Percentiles rank a stretch among this genome's conserved stretches.
Evolutionary conservation across 495 filamentous ascomycete genomes (phyloP).

Genomic region (Extremus antarcticus): DNA sequence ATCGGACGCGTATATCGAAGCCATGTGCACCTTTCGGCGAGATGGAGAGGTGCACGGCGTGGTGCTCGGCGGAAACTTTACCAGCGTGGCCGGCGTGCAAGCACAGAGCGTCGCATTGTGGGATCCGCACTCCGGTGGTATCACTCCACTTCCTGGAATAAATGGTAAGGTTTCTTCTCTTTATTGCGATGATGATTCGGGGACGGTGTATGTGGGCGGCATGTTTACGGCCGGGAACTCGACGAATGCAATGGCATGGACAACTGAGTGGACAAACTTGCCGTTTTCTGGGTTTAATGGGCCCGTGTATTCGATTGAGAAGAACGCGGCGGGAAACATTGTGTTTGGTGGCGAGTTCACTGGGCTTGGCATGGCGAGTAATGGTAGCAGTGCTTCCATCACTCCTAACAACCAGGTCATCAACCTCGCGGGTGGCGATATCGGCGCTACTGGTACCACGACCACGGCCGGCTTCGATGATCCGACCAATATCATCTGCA

Average conservation of each 20-base stretch:
- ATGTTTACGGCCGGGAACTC: conserved; percentile 68
- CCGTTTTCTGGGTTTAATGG: conserved; percentile 93
- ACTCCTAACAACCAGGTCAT: conserved; percentile 59
- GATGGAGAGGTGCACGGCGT: conserved; percentile 61
- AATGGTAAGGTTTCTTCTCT: conserved; percentile 69
- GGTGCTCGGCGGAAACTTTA: conserved; percentile 90
- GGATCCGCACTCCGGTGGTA: conserved; percentile 51
- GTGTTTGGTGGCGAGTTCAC: conserved; percentile 90
- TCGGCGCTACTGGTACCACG: conserved; percentile 54
- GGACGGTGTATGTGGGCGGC: conserved; percentile 84
- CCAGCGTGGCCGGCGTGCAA: conserved; percentile 67
- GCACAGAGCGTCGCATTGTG: conserved; percentile 73
- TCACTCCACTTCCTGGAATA: conserved; percentile 67
- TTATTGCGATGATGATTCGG: conserved; percentile 70
- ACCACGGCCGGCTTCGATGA: conserved; percentile 57
- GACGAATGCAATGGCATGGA: conserved; percentile 83
- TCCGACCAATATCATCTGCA: conserved; percentile 78
- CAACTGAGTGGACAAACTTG: conserved; percentile 68
- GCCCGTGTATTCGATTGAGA: conserved; percentile 75
- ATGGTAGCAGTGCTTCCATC: not conserved
- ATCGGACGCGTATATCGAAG: conserved; percentile 70
- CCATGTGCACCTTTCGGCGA: conserved; percentile 73
- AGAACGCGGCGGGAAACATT: conserved; percentile 67
- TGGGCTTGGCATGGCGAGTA: conserved; percentile 53
- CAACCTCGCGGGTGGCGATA: conserved; percentile 66